These are phyloP conservation scores for Cyberlindnera misumaiensis DNA, from an alignment of 805 yeast species.

Conservation along the genomic window DNA sequence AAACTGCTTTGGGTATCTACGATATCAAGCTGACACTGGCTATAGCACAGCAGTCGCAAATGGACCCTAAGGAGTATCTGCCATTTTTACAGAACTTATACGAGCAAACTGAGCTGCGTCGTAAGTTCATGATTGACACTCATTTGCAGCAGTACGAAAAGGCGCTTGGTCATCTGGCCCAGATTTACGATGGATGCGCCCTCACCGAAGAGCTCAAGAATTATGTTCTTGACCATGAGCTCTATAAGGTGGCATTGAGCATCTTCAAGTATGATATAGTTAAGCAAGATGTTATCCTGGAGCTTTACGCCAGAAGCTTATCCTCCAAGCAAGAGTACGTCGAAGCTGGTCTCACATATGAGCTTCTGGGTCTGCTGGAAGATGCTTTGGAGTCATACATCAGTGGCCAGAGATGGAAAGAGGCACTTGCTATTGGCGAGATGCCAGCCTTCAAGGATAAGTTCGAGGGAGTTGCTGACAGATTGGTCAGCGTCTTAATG, in stretches of 20 bases:
- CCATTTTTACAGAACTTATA: conserved; percentile 84
- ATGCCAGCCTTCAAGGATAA: conserved; percentile 32
- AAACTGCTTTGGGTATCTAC: conserved; percentile 73
- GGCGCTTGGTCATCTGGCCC: conserved; percentile 62
- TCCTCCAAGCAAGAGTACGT: conserved; percentile 46
- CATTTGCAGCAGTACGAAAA: conserved; percentile 57
- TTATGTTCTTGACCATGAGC: conserved; percentile 61
- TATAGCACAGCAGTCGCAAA: conserved; percentile 94
- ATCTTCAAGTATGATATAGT: conserved; percentile 51
- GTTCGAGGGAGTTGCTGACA: conserved; percentile 44
- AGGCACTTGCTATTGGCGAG: conserved; percentile 62
- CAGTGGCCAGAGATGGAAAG: conserved; percentile 74
- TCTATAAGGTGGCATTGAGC: conserved; percentile 63
- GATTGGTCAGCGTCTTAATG: conserved; percentile 50
- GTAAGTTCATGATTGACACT: conserved; percentile 73
- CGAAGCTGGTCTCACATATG: conserved; percentile 81
- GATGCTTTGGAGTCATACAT: conserved; percentile 68
- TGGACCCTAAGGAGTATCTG: conserved; percentile 94
- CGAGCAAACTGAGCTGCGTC: conserved; percentile 57
- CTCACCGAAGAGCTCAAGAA: conserved; percentile 53
- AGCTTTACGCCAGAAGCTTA: conserved; percentile 56
- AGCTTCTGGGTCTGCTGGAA: conserved; percentile 48
- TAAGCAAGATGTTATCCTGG: conserved; percentile 49
- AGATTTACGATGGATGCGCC: conserved; percentile 32
- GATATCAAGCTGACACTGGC: conserved; percentile 73